These are phyloP conservation scores for Coniosporium apollinis DNA, from an alignment of 495 filamentous ascomycete species.

Conservation along the genomic window DNA sequence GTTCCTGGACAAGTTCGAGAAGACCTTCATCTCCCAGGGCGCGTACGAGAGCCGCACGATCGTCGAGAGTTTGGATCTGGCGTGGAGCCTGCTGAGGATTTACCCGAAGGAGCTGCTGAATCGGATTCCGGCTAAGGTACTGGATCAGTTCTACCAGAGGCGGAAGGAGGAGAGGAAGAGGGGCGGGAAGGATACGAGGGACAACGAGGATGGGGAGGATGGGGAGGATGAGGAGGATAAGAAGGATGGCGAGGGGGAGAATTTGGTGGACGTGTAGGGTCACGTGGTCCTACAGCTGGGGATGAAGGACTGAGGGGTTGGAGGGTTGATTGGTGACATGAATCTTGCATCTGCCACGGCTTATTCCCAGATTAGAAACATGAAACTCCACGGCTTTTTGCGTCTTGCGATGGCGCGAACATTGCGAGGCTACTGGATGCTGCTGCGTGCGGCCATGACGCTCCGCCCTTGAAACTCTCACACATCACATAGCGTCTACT, in stretches of 20 bases:
- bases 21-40: slow-evolving; percentile 78
- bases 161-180: slow-evolving; percentile 46
- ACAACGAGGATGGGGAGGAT: slow-evolving; percentile 32
- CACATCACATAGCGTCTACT: too few species aligned
- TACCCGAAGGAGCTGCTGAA: slow-evolving; percentile 96
- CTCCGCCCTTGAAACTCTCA: too few species aligned
- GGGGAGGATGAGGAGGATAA: slow-evolving; percentile 23
- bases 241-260: slow-evolving; percentile 27
- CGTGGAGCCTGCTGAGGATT: slow-evolving; percentile 89
- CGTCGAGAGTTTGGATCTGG: slow-evolving; percentile 82
- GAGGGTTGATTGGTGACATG: too few species aligned
- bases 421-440: too few species aligned
- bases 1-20: slow-evolving; percentile 97
- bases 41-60: slow-evolving; percentile 83
- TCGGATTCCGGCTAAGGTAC: slow-evolving; percentile 81
- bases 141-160: slow-evolving; percentile 84
- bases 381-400: too few species aligned
- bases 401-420: too few species aligned
- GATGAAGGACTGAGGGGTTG: too few species aligned
- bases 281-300: too few species aligned
- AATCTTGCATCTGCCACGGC: too few species aligned
- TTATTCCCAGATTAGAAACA: too few species aligned
- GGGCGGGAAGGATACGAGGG: slow-evolving; percentile 44
- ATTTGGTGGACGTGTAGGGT: slow-evolving; percentile 25
- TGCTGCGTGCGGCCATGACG: too few species aligned